A percentile compares a stretch with the other conserved stretches of the same genome.
Evolutionary conservation across 2,329 filamentous ascomycete species (phyloP).

Genomic region (Talaromyces sp.): DNA sequence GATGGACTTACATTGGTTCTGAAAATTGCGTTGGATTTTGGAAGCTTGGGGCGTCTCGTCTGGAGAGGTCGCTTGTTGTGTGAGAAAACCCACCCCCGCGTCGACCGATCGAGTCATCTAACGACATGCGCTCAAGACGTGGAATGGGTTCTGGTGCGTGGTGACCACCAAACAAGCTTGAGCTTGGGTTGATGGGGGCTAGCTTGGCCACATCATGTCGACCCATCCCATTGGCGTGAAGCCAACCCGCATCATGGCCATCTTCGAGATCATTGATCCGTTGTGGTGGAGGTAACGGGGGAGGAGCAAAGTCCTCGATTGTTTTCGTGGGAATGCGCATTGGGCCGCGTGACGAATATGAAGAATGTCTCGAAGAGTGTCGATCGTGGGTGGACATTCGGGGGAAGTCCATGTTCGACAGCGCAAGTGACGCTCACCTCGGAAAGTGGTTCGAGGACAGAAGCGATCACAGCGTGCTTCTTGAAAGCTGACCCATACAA

Average conservation of each 20-base stretch:
- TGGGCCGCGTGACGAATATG: conserved; percentile 47
- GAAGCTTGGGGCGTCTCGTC: conserved; percentile 31
- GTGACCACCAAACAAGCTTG: conserved; percentile 49
- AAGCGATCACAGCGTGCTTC: background rate
- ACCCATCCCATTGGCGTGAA: conserved; percentile 56
- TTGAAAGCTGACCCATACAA: background rate
- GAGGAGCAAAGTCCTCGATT: conserved; percentile 48
- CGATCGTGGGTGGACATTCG: conserved; percentile 36
- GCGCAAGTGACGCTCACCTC: background rate
- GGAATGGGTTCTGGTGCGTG: conserved; percentile 33
- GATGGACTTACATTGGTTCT: conserved; percentile 32
- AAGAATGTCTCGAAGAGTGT: conserved; percentile 22
- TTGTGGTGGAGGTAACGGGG: conserved; percentile 64
- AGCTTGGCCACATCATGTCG: conserved; percentile 46
- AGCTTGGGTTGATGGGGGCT: conserved; percentile 48
- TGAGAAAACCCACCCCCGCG: conserved; percentile 28
- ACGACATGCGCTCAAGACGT: conserved; percentile 34
- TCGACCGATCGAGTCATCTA: conserved; percentile 37
- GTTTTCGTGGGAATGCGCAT: conserved; percentile 62
- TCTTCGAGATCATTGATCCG: conserved; percentile 54
- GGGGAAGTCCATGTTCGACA: conserved; percentile 44
- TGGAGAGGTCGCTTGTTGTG: conserved; percentile 28
- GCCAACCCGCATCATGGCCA: conserved; percentile 61
- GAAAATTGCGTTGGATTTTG: conserved; percentile 29
- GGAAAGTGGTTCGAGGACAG: background rate